Conservation (phyloP, 106 monocot species). For the Dioscorea zingiberensis region DNA sequence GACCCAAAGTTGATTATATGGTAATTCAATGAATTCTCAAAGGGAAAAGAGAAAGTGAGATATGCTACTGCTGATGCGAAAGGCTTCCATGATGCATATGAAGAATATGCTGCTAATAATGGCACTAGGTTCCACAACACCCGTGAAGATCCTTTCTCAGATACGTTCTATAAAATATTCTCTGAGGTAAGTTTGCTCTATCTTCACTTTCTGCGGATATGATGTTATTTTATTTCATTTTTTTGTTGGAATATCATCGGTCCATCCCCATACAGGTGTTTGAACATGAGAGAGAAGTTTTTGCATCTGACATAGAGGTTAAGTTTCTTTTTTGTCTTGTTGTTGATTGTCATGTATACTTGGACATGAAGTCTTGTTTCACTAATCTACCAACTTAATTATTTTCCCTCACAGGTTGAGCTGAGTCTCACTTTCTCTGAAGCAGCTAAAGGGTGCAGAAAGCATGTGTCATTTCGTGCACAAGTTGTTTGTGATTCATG, state of each 20-base stretch:
- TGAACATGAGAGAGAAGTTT: slow-evolving; percentile 59
- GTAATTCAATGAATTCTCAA: slow-evolving; percentile 23
- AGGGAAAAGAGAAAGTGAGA: slow-evolving; percentile 32
- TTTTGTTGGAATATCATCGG: slow-evolving; percentile 1
- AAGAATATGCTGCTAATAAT: slow-evolving; percentile 3
- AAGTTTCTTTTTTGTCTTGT: background rate
- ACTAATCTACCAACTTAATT: too few relatives aligned
- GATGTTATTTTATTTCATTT: slow-evolving; percentile 4
- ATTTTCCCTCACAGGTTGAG: slow-evolving; percentile 31
- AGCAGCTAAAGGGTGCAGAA: slow-evolving; percentile 57
- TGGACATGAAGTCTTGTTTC: too few relatives aligned
- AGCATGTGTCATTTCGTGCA: slow-evolving; percentile 41
- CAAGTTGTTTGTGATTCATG: slow-evolving; percentile 55
- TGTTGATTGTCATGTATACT: background rate
- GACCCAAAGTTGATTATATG: background rate
- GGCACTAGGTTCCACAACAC: slow-evolving; percentile 15
- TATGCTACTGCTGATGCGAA: slow-evolving; percentile 30
- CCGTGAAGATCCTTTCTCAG: slow-evolving; percentile 66
- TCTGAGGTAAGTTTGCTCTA: slow-evolving; percentile 59
- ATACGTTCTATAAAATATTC: slow-evolving; percentile 80
- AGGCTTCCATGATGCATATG: slow-evolving; percentile 14
- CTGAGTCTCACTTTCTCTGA: slow-evolving; percentile 58
- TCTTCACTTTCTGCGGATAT: background rate
- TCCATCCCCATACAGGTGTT: slow-evolving; percentile 56
- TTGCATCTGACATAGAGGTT: slow-evolving; percentile 80